Evolutionary conservation across 2,329 filamentous ascomycete genomes (phyloP).

Genomic region (Hypoxylon sp.): DNA sequence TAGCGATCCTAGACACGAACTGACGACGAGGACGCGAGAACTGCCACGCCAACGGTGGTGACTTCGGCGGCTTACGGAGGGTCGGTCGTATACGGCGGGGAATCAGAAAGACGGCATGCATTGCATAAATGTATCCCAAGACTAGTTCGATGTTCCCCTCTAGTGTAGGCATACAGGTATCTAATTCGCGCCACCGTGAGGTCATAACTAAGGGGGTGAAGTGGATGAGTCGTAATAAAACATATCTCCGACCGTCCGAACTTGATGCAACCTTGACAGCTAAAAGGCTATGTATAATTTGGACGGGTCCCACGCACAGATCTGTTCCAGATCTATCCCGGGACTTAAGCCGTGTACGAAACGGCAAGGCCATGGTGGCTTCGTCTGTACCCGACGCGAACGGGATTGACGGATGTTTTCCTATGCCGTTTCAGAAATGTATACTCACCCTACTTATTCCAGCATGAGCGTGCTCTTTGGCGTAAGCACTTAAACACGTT

Average conservation of each 20-base stretch:
- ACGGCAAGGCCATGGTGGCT: neutral
- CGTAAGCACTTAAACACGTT: neutral
- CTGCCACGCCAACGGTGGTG: constrained; percentile 5
- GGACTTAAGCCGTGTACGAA: constrained; percentile 1
- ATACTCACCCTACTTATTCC: neutral
- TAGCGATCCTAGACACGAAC: constrained; percentile 6
- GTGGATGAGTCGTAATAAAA: constrained; percentile 7
- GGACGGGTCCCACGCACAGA: neutral
- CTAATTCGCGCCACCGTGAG: constrained; percentile 7
- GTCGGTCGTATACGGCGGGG: constrained; percentile 16
- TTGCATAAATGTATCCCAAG: constrained; percentile 18
- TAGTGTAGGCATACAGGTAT: constrained; percentile 7
- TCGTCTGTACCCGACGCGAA: neutral
- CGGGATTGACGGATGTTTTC: neutral
- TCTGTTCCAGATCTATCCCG: constrained; percentile 7
- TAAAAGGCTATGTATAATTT: constrained; percentile 9
- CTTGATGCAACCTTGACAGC: constrained; percentile 15
- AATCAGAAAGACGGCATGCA: constrained; percentile 1
- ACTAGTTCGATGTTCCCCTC: neutral
- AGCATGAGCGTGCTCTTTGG: neutral
- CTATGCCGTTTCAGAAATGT: neutral
- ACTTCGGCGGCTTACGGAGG: constrained; percentile 25
- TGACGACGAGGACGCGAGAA: constrained; percentile 10
- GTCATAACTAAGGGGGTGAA: constrained; percentile 15
- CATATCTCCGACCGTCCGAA: constrained; percentile 37